phyloP scores from a whole-genome alignment of 129 eudicot genomes.

The Apium graveolens region DNA sequence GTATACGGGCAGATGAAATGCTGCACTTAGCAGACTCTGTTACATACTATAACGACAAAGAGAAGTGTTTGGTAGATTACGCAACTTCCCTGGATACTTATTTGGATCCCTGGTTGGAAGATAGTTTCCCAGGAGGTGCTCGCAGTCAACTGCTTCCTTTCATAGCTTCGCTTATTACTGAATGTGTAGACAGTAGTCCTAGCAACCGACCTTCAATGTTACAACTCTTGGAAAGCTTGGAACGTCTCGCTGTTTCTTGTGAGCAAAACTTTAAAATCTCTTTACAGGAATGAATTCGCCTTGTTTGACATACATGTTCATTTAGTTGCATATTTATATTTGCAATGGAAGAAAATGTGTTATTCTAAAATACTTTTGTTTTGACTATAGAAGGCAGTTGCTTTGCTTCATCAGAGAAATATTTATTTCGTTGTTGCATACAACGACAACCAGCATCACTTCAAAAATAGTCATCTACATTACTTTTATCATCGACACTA shows the following conservation, averaged over 20 bases:
- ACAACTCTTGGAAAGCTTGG: not conserved
- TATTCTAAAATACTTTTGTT: too few species aligned
- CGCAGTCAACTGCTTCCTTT: not conserved
- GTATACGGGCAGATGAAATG: not conserved
- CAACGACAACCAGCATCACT: too few species aligned
- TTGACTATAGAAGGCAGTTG: too few species aligned
- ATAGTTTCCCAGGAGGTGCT: not conserved
- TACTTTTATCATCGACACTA: too few species aligned
- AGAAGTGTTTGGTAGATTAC: not conserved
- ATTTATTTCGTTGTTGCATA: too few species aligned
- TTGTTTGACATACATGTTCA: too few species aligned
- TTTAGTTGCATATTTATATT: too few species aligned
- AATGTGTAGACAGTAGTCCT: not conserved
- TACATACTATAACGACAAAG: not conserved
- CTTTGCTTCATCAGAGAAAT: too few species aligned
- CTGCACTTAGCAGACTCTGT: not conserved
- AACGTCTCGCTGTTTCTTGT: not conserved
- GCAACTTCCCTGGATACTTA: not conserved
- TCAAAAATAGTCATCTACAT: too few species aligned
- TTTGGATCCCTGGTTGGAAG: conserved; percentile 10
- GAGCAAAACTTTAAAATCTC: not conserved
- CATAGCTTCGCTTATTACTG: not conserved
- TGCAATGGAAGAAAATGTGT: too few species aligned
- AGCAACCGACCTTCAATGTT: not conserved
- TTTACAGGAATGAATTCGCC: too few species aligned